phyloP scores from a whole-genome alignment of 2,329 filamentous ascomycete genomes.

The Colletotrichum magnum region DNA sequence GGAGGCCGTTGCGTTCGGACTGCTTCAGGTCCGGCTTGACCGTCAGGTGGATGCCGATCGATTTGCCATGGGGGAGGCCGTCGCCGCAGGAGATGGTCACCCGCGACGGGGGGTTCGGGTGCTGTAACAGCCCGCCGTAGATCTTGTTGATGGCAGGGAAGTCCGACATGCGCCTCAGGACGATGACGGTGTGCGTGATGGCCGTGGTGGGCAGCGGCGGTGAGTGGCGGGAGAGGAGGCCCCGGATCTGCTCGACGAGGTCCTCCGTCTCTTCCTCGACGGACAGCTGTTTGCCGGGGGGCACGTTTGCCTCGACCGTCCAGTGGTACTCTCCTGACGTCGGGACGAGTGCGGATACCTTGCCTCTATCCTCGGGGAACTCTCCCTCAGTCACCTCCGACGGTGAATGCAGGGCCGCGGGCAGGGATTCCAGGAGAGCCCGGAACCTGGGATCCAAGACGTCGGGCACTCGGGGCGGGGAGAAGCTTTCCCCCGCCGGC shows the following conservation, averaged over 20 bases:
- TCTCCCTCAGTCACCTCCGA: not conserved
- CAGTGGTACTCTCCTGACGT: constrained; percentile 50
- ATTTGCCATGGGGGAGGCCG: constrained; percentile 72
- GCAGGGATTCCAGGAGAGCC: constrained; percentile 53
- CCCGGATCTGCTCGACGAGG: constrained; percentile 62
- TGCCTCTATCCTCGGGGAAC: not conserved
- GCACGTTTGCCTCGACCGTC: constrained; percentile 52
- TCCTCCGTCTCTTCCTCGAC: constrained; percentile 64
- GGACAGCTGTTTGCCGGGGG: constrained; percentile 40
- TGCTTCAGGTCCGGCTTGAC: constrained; percentile 50
- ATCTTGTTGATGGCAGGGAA: constrained; percentile 82
- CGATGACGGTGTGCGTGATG: constrained; percentile 72
- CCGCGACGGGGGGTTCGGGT: constrained; percentile 86
- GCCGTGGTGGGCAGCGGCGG: constrained; percentile 52
- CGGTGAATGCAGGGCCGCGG: not conserved
- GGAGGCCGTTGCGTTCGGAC: constrained; percentile 73
- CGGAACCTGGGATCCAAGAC: constrained; percentile 76
- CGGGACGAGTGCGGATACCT: constrained; percentile 1
- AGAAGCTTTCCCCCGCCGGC: constrained; percentile 28
- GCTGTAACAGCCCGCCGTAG: constrained; percentile 81
- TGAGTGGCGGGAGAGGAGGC: constrained; percentile 53
- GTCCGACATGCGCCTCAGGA: constrained; percentile 84
- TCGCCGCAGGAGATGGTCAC: constrained; percentile 84
- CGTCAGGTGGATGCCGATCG: constrained; percentile 72
- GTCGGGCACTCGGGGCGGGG: constrained; percentile 68